Evolutionary conservation across 768 basidiomycete species (phyloP).

Genomic region (Cystofilobasidium bisporidii): DNA sequence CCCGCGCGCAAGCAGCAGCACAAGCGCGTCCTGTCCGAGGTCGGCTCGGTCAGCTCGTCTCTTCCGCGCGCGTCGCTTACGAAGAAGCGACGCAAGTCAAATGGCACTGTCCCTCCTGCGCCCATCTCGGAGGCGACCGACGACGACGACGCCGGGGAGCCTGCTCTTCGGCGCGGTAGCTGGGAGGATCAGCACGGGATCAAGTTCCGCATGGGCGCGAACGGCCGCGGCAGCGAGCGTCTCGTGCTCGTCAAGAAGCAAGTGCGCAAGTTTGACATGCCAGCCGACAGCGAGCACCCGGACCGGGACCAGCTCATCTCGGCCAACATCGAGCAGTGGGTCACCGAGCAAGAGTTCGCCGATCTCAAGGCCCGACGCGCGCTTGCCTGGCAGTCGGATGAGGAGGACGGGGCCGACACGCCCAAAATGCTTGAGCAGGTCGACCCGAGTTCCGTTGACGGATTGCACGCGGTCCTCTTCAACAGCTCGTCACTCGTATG

Average conservation of each 20-base stretch:
- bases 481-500: constrained; percentile 4
- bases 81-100: constrained; percentile 16
- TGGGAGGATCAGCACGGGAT: constrained; percentile 24
- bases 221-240: constrained; percentile 15
- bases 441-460: neutral
- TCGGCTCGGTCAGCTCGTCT: constrained; percentile 13
- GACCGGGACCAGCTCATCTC: constrained; percentile 16
- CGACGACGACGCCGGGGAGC: neutral
- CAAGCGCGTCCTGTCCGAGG: constrained; percentile 22
- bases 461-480: constrained; percentile 2
- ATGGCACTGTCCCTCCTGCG: neutral
- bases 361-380: constrained; percentile 19
- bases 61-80: neutral
- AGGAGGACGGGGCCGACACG: constrained; percentile 1
- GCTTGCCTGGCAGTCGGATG: constrained; percentile 26
- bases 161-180: neutral
- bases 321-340: constrained; percentile 21
- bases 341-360: constrained; percentile 17
- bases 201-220: constrained; percentile 11
- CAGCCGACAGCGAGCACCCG: constrained; percentile 16
- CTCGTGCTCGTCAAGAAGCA: constrained; percentile 26
- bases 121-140: constrained; percentile 6
- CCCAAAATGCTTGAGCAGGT: neutral
- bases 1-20: constrained; percentile 5
- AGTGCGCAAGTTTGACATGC: constrained; percentile 23